These are phyloP conservation scores for Bipolaris oryzae DNA, from an alignment of 2,329 filamentous ascomycete species.

Conservation along the genomic window DNA sequence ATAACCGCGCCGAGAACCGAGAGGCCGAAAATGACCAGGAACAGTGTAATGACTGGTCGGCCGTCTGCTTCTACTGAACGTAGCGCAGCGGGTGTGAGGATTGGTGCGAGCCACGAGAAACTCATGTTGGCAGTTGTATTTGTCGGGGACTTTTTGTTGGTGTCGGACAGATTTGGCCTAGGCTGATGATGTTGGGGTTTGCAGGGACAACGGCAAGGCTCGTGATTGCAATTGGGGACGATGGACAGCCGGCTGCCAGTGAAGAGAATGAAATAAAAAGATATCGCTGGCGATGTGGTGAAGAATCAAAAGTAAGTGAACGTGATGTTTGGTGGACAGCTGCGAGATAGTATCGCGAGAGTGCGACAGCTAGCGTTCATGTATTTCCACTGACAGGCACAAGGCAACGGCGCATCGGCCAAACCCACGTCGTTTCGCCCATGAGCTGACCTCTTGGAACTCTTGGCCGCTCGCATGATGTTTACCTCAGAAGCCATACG, in stretches of 20 bases:
- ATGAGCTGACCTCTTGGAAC: slow-evolving; percentile 25
- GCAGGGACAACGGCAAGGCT: not conserved
- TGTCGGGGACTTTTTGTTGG: not conserved
- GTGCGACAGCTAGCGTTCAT: slow-evolving; percentile 22
- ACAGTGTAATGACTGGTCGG: slow-evolving; percentile 82
- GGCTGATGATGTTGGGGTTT: not conserved
- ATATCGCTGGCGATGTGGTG: slow-evolving; percentile 17
- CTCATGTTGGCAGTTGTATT: slow-evolving; percentile 26
- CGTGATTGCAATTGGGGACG: slow-evolving; percentile 1
- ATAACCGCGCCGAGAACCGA: slow-evolving; percentile 28
- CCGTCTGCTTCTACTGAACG: slow-evolving; percentile 59
- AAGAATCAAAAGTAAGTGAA: slow-evolving; percentile 14
- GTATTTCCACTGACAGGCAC: slow-evolving; percentile 14
- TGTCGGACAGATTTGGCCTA: not conserved
- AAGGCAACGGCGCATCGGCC: slow-evolving; percentile 29
- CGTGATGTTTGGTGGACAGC: slow-evolving; percentile 16
- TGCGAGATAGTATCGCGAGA: slow-evolving; percentile 13
- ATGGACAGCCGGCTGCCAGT: slow-evolving; percentile 33
- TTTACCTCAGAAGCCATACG: slow-evolving; percentile 28
- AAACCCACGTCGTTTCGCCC: slow-evolving; percentile 32
- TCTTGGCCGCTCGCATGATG: slow-evolving; percentile 22
- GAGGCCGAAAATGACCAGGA: slow-evolving; percentile 80
- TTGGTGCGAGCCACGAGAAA: slow-evolving; percentile 40
- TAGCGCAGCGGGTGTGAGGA: slow-evolving; percentile 40
- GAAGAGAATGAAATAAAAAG: slow-evolving; percentile 7